Evolutionary conservation across 2,329 filamentous ascomycete genomes (phyloP), one percentile per base, ranked within the genome.

Genomic region (Bipolaris bicolor): DNA sequence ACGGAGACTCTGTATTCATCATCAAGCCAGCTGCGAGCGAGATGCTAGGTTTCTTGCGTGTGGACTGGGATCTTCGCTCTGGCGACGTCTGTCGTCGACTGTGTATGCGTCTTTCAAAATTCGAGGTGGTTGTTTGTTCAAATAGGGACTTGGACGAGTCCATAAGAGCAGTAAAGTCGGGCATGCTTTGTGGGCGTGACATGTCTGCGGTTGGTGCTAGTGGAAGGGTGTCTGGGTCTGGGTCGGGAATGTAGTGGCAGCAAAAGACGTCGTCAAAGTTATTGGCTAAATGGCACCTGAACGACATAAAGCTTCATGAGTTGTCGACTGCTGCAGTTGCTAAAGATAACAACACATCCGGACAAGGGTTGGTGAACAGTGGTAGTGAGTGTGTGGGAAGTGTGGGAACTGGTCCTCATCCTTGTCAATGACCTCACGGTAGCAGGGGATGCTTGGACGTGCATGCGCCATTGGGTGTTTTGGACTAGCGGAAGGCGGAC

Each of bases 11-110:
- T 31, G 52, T 60, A 13, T 69, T 68, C 69, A 76, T 74, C 47
- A 75, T 76, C 55, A 76, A 51, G 11, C 73, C 73, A n/a, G 71
- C 67, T 7, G 73, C 73, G 49, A 76, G 67, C 46, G 71, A 74
- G 41, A 76, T 70, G 52, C 66, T 70, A 10, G 67, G 67, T 55
- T 70, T 74, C 63, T 73, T 74, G 33, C 71, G 61, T 22, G 60
- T 60, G 16, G 62, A 47, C 11, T 63, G 64, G 46, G 62, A n/a
- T 36, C 51, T 52, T 56, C 67, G 55, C 11, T 64, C 64, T 11
- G 67, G 67, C 15, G 67, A 69, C 54, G 64, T 61, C 39, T 66
- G 57, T 40, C 63, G 45, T 49, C 65, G 57, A 24, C 59, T 61
- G 45, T 68, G 65, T 18, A 63, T 65, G 37, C 63, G 65, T 43